Evolutionary conservation across 75 land plant genomes (phyloP).

Genomic region (Sequoia sempervirens): DNA sequence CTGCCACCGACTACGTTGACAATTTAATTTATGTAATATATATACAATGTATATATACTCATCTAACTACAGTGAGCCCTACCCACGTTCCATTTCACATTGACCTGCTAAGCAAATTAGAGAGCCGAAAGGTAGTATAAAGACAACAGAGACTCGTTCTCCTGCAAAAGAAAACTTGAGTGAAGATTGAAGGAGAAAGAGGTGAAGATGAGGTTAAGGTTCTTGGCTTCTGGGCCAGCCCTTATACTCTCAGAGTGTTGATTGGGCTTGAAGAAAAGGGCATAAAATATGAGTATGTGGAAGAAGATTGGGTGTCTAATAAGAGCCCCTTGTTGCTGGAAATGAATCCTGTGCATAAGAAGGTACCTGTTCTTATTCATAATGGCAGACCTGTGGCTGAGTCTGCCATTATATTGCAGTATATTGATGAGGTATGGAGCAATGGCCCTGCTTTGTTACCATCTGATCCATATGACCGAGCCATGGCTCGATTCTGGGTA

Average conservation of each 20-base stretch:
- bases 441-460: conserved; percentile 20
- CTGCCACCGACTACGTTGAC: too few species aligned
- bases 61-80: too few species aligned
- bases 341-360: conserved; percentile 49
- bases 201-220: conserved; percentile 10
- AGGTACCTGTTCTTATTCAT: conserved; percentile 38
- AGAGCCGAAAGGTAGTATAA: too few species aligned
- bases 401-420: conserved; percentile 28
- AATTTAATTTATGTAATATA: too few species aligned
- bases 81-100: too few species aligned
- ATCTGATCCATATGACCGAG: conserved; percentile 34
- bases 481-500: conserved; percentile 50
- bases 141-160: too few species aligned
- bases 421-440: conserved; percentile 31
- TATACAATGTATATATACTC: too few species aligned
- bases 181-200: background rate
- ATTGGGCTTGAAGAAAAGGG: conserved; percentile 28
- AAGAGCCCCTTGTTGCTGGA: conserved; percentile 34
- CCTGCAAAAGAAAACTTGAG: too few species aligned
- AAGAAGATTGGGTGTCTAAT: conserved; percentile 22
- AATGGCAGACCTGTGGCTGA: conserved; percentile 19
- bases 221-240: conserved; percentile 21
- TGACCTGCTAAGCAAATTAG: too few species aligned
- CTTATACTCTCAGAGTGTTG: conserved; percentile 16
- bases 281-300: conserved; percentile 21